These are phyloP conservation scores for Suillus bovinus DNA, from an alignment of 768 basidiomycete genomes.

Conservation along the genomic window DNA sequence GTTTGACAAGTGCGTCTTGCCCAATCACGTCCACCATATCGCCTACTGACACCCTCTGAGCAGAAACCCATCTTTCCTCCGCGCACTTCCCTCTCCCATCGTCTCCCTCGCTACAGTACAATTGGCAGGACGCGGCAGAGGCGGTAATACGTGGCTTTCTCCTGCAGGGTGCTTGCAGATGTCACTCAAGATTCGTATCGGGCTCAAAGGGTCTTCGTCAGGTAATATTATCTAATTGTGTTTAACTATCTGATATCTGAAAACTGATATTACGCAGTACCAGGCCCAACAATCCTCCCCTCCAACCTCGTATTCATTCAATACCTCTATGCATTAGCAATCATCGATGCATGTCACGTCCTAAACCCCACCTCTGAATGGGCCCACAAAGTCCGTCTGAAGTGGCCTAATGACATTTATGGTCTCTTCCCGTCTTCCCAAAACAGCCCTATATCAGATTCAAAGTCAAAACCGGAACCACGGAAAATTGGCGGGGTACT, in stretches of 20 bases:
- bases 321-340: slow-evolving; percentile 87
- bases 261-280: neutral
- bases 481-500: slow-evolving; percentile 90
- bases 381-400: slow-evolving; percentile 68
- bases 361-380: slow-evolving; percentile 45
- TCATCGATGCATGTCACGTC: slow-evolving; percentile 78
- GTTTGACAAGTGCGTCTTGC: slow-evolving; percentile 75
- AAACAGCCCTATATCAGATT: slow-evolving; percentile 26
- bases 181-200: slow-evolving; percentile 26
- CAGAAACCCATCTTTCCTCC: slow-evolving; percentile 78
- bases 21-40: neutral
- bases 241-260: neutral
- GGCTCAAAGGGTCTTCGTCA: slow-evolving; percentile 16
- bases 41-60: neutral
- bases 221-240: slow-evolving; percentile 11
- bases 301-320: slow-evolving; percentile 87
- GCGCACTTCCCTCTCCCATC: slow-evolving; percentile 69
- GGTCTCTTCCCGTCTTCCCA: slow-evolving; percentile 48
- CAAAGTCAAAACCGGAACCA: slow-evolving; percentile 37
- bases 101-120: slow-evolving; percentile 88
- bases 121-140: slow-evolving; percentile 85
- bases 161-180: slow-evolving; percentile 88
- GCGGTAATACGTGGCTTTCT: slow-evolving; percentile 89
- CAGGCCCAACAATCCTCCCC: slow-evolving; percentile 27
- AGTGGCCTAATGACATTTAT: slow-evolving; percentile 99